Evolutionary conservation across 2,329 filamentous ascomycete species (phyloP), one percentile per base, ranked within the genome.

Genomic region (Ophiostoma quercus): DNA sequence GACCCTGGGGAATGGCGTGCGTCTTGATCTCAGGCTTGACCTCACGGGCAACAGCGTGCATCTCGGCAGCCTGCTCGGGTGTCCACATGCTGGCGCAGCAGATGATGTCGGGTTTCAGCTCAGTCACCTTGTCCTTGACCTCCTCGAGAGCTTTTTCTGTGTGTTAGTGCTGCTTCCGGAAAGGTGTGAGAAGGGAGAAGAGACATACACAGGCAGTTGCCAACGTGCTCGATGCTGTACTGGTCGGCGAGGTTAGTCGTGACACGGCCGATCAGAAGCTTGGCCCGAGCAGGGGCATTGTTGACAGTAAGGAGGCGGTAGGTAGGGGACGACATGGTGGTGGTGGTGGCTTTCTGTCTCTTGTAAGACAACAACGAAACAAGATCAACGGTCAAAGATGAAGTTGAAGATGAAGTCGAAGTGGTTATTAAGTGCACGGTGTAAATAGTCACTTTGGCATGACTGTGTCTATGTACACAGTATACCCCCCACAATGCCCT

Each of bases 291-390:
- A 0, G 88, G 88, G 1, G 84, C 87, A 1, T 84, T 90, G 79
- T 90, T 91, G 73, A 91, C 87, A 1, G 87, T 91, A 39, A 90
- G 84, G 14, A 91, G 83, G 74, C 81, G 84, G 79, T 83, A 87
- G 22, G 69, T 43, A 9, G 60, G 5, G 34, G 66, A 43, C 9
- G 66, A 65, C 69, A 65, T 70, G 8, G 22, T 63, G 25, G 22
- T 19, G 14, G 22, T 19, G 67, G n/a, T 25, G 39, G n/a, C 25
- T 29, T 29, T 29, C 25, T 29, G 12, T 57, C n/a, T 47, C 1
- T 47, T 47, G 43, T 4, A 47, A 47, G 16, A 47, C 19, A 47
- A 2, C 11, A 41, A 41, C 16, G 5, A 47, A 8, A 47, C 16
- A 16, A n/a, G 5, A 5, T 47, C 19, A 16, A 47, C 7, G 14